Evolutionary conservation across 805 yeast genomes (phyloP).

Genomic region (Kregervanrija fluxuum): DNA sequence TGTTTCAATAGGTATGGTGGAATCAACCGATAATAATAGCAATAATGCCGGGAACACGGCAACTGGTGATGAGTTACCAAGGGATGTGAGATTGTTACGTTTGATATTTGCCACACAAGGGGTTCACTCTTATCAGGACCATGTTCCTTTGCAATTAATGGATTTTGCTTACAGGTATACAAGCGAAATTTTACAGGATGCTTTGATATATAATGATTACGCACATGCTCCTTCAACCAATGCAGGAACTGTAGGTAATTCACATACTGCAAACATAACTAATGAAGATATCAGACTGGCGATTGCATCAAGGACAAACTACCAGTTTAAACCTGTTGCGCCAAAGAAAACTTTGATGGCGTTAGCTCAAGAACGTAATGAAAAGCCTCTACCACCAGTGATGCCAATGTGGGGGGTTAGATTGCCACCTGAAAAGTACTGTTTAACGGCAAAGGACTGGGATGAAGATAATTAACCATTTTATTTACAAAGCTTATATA

Average conservation of each 20-base stretch:
- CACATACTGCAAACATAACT: conserved; percentile 32
- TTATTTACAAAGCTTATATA: neutral
- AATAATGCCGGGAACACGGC: no score
- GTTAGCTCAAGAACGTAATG: conserved; percentile 86
- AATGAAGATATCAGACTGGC: conserved; percentile 91
- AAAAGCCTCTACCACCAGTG: conserved; percentile 84
- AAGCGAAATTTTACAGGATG: conserved; percentile 79
- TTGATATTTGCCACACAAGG: conserved; percentile 91
- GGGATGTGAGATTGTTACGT: conserved; percentile 88
- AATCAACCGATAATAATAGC: no score
- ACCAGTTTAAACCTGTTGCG: conserved; percentile 92
- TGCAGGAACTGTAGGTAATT: conserved; percentile 30
- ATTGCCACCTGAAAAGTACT: conserved; percentile 95
- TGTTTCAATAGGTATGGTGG: no score
- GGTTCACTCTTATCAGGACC: conserved; percentile 86
- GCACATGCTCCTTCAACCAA: conserved; percentile 37
- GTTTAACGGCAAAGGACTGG: conserved; percentile 81
- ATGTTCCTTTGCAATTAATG: conserved; percentile 92
- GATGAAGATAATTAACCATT: conserved; percentile 21
- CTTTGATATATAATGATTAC: conserved; percentile 82
- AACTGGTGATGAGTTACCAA: conserved; percentile 42
- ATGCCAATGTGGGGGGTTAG: conserved; percentile 88
- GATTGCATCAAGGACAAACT: conserved; percentile 88
- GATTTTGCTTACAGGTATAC: conserved; percentile 94
- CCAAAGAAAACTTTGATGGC: conserved; percentile 90